Evolutionary conservation across 257 asterid species (phyloP).

Genomic region (Petunia secreta): DNA sequence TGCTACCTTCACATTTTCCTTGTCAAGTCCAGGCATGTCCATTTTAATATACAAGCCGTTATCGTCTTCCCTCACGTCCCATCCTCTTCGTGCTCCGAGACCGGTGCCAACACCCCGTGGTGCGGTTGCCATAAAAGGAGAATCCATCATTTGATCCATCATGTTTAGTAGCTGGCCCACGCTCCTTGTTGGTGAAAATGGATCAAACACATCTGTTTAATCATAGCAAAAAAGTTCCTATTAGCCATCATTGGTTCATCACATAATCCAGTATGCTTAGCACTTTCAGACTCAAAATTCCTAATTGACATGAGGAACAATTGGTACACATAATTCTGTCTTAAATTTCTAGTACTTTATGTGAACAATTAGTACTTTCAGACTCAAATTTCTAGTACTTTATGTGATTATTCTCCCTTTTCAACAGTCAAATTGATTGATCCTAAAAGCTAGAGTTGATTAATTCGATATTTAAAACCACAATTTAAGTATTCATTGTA

Average conservation of each 20-base stretch:
- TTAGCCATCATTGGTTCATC: background rate
- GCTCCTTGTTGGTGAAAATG: slow-evolving; percentile 62
- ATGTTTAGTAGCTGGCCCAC: slow-evolving; percentile 68
- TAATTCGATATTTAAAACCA: too few species aligned
- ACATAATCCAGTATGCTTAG: too few species aligned
- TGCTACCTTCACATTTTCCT: slow-evolving; percentile 43
- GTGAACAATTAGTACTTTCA: too few species aligned
- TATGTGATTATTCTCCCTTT: too few species aligned
- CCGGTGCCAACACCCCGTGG: slow-evolving; percentile 14
- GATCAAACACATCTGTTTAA: slow-evolving; percentile 57
- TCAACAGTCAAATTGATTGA: too few species aligned
- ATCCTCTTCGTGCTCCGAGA: slow-evolving; percentile 32
- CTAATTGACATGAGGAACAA: too few species aligned
- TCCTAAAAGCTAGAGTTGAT: too few species aligned
- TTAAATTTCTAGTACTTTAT: too few species aligned
- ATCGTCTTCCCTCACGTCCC: slow-evolving; percentile 48
- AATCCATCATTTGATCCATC: slow-evolving; percentile 66
- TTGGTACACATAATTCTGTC: too few species aligned
- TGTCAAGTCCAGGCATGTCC: slow-evolving; percentile 59
- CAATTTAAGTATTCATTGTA: too few species aligned
- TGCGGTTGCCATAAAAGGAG: slow-evolving; percentile 24
- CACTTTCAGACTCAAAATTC: too few species aligned
- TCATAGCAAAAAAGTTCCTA: background rate
- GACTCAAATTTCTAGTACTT: too few species aligned
- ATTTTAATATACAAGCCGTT: slow-evolving; percentile 34